A percentile compares a stretch with the other conserved stretches of the same genome.
Evolutionary conservation across 768 basidiomycete species (phyloP).

Genomic region (Boletus rufocinnamomeus): DNA sequence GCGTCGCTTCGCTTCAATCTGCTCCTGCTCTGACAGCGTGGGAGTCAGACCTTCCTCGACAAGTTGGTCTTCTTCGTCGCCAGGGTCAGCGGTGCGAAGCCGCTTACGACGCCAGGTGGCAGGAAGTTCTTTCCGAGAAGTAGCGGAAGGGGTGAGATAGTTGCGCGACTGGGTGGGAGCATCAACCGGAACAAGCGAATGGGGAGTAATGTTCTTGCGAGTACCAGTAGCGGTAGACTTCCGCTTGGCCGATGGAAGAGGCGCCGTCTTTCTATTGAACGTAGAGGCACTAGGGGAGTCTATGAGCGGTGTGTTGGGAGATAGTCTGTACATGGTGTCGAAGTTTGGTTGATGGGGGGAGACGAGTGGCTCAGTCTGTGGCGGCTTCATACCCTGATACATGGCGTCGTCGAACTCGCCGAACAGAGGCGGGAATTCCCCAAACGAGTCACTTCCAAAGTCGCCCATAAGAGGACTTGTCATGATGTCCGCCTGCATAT

Average conservation of each 20-base stretch:
- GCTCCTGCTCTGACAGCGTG: conserved; percentile 57
- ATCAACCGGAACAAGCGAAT: conserved; percentile 63
- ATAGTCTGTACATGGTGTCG: conserved; percentile 47
- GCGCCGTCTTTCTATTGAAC: conserved; percentile 20
- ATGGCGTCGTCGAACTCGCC: conserved; percentile 17
- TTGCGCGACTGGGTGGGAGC: conserved; percentile 80
- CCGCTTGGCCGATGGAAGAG: conserved; percentile 26
- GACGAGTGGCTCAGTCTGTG: conserved; percentile 11
- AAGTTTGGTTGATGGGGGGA: conserved; percentile 29
- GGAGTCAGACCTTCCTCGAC: conserved; percentile 32
- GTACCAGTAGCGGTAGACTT: conserved; percentile 58
- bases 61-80: conserved; percentile 48
- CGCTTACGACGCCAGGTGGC: conserved; percentile 70
- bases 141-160: conserved; percentile 71
- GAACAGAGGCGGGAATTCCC: conserved; percentile 38
- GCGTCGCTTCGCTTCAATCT: conserved; percentile 75
- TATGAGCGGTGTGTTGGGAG: conserved; percentile 53
- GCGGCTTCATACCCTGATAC: conserved; percentile 19
- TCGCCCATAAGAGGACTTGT: conserved; percentile 46
- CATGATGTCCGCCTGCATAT: conserved; percentile 40
- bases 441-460: conserved; percentile 34
- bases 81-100: conserved; percentile 48
- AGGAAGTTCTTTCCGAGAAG: conserved; percentile 79
- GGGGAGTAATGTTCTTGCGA: conserved; percentile 68
- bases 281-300: conserved; percentile 39